A percentile compares a stretch with the other conserved stretches of the same genome.
phyloP scores from a whole-genome alignment of 2,329 filamentous ascomycete genomes.

The Phyllosticta capitalensis region DNA sequence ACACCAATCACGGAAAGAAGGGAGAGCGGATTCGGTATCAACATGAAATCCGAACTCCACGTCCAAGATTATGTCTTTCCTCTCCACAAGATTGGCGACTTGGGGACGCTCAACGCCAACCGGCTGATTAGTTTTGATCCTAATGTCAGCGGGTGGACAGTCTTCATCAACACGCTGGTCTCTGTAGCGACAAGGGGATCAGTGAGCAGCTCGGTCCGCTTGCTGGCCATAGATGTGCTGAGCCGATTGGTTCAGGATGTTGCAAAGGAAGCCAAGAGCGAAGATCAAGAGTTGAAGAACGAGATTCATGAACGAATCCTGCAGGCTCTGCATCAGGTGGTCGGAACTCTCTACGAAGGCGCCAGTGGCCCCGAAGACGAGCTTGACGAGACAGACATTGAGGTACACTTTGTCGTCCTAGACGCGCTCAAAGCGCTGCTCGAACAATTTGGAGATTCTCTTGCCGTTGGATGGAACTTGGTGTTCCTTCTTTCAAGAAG shows the following conservation, averaged over 20 bases:
- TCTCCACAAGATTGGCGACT: slow-evolving; percentile 38
- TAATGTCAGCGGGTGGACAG: slow-evolving; percentile 64
- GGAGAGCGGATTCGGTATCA: slow-evolving; percentile 12
- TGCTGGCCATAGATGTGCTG: slow-evolving; percentile 41
- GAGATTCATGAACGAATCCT: slow-evolving; percentile 65
- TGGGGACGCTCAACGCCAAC: slow-evolving; percentile 36
- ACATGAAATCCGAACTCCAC: slow-evolving; percentile 30
- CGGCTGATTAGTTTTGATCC: slow-evolving; percentile 61
- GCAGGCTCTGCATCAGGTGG: slow-evolving; percentile 52
- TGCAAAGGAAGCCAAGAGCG: slow-evolving; percentile 43
- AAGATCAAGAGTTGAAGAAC: slow-evolving; percentile 29
- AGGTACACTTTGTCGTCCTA: slow-evolving; percentile 71
- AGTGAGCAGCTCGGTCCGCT: slow-evolving; percentile 35
- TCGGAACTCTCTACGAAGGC: slow-evolving; percentile 48
- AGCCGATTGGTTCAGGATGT: slow-evolving; percentile 38
- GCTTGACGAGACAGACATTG: slow-evolving; percentile 56
- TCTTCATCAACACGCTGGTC: slow-evolving; percentile 49
- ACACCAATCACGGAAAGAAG: slow-evolving; percentile 1
- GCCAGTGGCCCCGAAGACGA: slow-evolving; percentile 47
- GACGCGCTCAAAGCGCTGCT: slow-evolving; percentile 74
- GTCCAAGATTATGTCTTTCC: slow-evolving; percentile 39
- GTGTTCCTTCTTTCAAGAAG: slow-evolving; percentile 78
- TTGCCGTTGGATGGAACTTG: slow-evolving; percentile 75
- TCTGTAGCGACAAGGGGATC: slow-evolving; percentile 33
- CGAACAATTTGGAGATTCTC: slow-evolving; percentile 77